phyloP scores from a whole-genome alignment of 805 yeast genomes.

The Spathaspora boniae region DNA sequence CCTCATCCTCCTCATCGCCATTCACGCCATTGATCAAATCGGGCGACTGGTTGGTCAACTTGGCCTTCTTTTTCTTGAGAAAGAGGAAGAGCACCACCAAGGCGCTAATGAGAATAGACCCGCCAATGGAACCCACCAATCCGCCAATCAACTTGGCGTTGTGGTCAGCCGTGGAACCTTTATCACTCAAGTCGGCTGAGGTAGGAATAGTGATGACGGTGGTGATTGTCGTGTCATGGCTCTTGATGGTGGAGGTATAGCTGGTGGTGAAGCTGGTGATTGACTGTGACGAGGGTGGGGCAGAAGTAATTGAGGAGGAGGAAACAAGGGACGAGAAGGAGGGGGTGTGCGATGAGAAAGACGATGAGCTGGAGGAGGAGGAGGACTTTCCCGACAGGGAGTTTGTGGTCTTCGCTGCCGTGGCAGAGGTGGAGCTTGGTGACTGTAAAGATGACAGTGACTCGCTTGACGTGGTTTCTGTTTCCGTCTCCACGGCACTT shows the following conservation, averaged over 20 bases:
- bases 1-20: conserved; percentile 14
- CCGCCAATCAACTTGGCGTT: conserved; percentile 42
- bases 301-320: neutral
- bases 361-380: conserved; percentile 10
- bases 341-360: too few relatives aligned
- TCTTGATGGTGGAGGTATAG: conserved; percentile 12
- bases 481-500: too few relatives aligned
- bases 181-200: conserved; percentile 16
- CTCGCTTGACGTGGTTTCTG: conserved; percentile 4
- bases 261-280: conserved; percentile 13
- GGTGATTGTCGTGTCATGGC: conserved; percentile 36
- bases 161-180: conserved; percentile 14
- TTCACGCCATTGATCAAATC: conserved; percentile 34
- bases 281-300: conserved; percentile 7
- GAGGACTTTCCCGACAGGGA: conserved; percentile 10
- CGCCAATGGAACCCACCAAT: conserved; percentile 46
- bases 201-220: conserved; percentile 39
- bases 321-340: conserved; percentile 10
- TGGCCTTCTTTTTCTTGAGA: conserved; percentile 27
- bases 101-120: conserved; percentile 37
- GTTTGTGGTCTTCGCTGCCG: conserved; percentile 2
- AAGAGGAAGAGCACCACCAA: conserved; percentile 34
- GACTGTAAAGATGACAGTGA: conserved; percentile 4
- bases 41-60: conserved; percentile 39
- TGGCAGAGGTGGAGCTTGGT: conserved; percentile 5